Percentiles rank a stretch among this genome's conserved stretches.
Conservation (phyloP, 768 basidiomycete genomes). For the Trametes meyenii region DNA sequence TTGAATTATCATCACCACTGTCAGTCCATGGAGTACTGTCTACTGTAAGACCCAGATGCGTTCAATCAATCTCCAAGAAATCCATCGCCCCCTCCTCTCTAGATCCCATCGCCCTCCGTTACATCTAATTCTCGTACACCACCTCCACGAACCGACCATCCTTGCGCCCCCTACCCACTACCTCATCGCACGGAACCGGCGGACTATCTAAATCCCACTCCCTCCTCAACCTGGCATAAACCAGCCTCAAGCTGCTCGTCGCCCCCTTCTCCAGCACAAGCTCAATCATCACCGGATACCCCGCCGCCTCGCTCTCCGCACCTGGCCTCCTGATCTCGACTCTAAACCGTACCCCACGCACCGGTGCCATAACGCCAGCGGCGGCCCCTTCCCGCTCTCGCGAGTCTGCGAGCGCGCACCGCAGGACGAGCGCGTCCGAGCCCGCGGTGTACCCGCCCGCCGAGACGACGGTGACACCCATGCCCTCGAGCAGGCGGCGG, state of each 20-base stretch:
- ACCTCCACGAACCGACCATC: constrained; percentile 40
- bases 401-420: constrained; percentile 74
- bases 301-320: constrained; percentile 45
- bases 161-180: constrained; percentile 24
- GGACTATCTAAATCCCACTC: constrained; percentile 70
- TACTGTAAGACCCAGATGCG: too few species aligned
- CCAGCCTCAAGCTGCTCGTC: constrained; percentile 74
- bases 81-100: neutral
- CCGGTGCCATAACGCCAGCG: constrained; percentile 46
- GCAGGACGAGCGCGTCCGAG: constrained; percentile 57
- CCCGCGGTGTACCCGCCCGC: constrained; percentile 38
- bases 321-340: constrained; percentile 65
- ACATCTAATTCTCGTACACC: constrained; percentile 32
- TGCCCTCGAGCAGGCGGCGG: constrained; percentile 66
- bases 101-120: neutral
- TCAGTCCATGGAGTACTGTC: neutral
- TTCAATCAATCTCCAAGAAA: neutral
- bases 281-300: constrained; percentile 59
- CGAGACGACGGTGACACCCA: constrained; percentile 52
- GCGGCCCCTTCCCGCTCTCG: constrained; percentile 51
- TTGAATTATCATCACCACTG: neutral
- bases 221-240: constrained; percentile 64
- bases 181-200: constrained; percentile 16
- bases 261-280: constrained; percentile 89
- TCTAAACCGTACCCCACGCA: constrained; percentile 80